Evolutionary conservation across 1,284 basidiomycete species (phyloP), one percentile per base, ranked within the genome.

Genomic region (Ustilago esculenta): DNA sequence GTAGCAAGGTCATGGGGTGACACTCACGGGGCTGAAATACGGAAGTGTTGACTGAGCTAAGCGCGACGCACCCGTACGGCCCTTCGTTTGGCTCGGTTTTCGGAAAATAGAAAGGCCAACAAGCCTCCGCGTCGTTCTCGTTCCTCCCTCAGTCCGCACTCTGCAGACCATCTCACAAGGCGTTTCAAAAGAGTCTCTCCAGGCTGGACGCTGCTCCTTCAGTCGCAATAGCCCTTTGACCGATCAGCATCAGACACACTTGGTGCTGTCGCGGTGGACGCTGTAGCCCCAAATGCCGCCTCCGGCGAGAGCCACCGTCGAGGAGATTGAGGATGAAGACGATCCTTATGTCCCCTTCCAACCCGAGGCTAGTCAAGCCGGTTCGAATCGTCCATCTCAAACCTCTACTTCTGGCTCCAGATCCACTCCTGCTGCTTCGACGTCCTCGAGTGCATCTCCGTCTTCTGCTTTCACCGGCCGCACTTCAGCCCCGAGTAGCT

Each of bases 271-370:
- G n/a, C n/a, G n/a, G n/a, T n/a, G n/a, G n/a, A n/a, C n/a, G n/a
- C n/a, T n/a, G n/a, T n/a, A n/a, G n/a, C n/a, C n/a, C n/a, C n/a
- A 41, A 7, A 67, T 67, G 64, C 39, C 64, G 35, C 46, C 53
- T 43, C 57, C 64, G 32, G 52, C 49, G 14, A 30, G 58, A 48
- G 59, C 67, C 8, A 71, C 67, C 4, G 61, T 71, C 15, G 61
- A 71, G 39, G 61, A 65, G 17, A 36, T 61, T 12, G 49, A 47
- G 20, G 67, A 71, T 4, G 39, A 49, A n/a, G 67, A 70, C 29
- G 67, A 71, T 44, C 67, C 67, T 1, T 71, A 71, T 24, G 61
- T 61, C 1, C 67, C 67, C 1, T 70, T 65, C 34, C 57, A 36
- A 30, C 36, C 53, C n/a, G n/a, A n/a, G n/a, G n/a, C n/a, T 23